Base-by-base conservation (phyloP, 441 rosid genomes). In the Sinapis alba region DNA sequence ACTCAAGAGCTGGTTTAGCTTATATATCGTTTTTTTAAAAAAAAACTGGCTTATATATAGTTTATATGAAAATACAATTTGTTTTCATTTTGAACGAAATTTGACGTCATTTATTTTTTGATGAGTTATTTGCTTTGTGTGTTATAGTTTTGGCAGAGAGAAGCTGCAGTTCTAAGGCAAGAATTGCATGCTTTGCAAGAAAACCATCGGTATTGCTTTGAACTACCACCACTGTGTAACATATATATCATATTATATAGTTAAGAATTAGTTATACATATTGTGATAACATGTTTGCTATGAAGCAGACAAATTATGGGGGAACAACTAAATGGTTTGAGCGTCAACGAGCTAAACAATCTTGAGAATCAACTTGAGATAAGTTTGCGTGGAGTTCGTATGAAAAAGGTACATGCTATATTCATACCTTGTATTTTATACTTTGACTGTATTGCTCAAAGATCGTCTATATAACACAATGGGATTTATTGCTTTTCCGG, bases 121-220 rank as follows among this genome's bases (percentile, higher is more conserved):
- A 27, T 78, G n/a, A 61, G 28, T 67, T 36, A 50, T 38, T 11
- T 72, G 57, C 18, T 68, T 26, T 24, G 12, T 24, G n/a, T 79
- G 43, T 36, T 24, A 24, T 79, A 95, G 98, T 88, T 87, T 79
- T 95, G 99, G 99, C 97, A 88, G 75, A 84, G 83, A 74, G 99
- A 95, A 88, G 96, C 92, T 51, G 93, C 95, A 65, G 81, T 84
- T 69, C 78, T 95, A 77, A 88, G 89, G 80, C 96, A 91, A 79
- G 97, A 95, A 71, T 82, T 95, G 72, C 91, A 90, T 61, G 83
- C 68, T 78, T 84, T 95, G 88, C 96, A 91, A 81, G 97, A 87
- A 75, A 89, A 81, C 79, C 92, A 92, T 71, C 72, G 98, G 99
- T 95, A 71, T 80, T 3, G 8, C 68, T 15, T 77, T 66, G 12